Base-by-base conservation (phyloP, 2,329 filamentous ascomycete species). In the Hypoxylon sp. region DNA sequence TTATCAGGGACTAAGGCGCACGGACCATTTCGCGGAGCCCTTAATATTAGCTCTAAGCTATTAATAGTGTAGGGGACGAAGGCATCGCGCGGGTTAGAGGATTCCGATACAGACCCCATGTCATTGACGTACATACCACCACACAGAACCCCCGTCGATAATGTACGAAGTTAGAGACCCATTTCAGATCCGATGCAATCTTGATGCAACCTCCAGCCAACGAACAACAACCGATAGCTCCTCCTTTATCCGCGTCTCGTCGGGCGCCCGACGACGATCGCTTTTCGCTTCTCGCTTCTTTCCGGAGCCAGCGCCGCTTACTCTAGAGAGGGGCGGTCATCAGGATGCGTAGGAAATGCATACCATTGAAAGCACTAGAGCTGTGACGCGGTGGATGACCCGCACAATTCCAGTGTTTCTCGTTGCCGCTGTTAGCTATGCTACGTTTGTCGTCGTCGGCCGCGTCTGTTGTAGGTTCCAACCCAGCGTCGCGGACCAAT, bases 351-450 rank as follows among this genome's bases (percentile, higher is more conserved):
- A 64, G 68, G 74, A 71, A 65, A 79, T 79, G 77, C 74, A 74
- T 64, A 68, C 73, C 28, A 74, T 74, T 55, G 76, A 78, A 71
- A 80, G 79, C 72, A 79, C 76, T 9, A 77, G 74, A 72, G 80
- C 82, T 70, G 80, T 83, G 53, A 89, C 88, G 78, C 80, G 86
- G 73, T 88, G 85, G 79, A 84, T 86, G 51, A 87, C 89, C 56
- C 85, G 90, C 64, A 79, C 91, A 61, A 89, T 97, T 62, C 94
- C 94, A 3, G 72, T 90, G 41, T 77, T 95, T 55, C 86, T 97
- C 43, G 79, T 89, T 34, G 90, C 85, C 30, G 83, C 87, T 38
- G 85, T 93, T 67, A 89, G 84, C 38, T 93, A 93, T 79, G 87
- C 87, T 19, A 91, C 89, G 34, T 97, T 91, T 80, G 89, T 89